phyloP scores from a whole-genome alignment of 345 rosid genomes.

The Dipteronia dyeriana region DNA sequence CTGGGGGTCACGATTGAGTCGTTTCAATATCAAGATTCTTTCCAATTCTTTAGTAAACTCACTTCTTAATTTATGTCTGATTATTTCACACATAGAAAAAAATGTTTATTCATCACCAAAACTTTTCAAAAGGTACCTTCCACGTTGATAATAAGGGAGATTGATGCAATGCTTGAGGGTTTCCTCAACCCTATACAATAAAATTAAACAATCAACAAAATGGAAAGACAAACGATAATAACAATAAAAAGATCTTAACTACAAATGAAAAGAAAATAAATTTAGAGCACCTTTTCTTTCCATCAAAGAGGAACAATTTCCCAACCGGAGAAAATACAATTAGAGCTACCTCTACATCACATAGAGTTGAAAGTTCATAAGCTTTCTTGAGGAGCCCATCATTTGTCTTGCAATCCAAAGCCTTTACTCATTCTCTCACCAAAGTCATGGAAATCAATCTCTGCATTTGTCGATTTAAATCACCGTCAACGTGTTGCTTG shows the following conservation, averaged over 20 bases:
- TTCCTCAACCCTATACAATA: neutral
- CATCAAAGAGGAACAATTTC: constrained; percentile 27
- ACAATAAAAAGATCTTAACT: neutral
- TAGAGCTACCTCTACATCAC: constrained; percentile 30
- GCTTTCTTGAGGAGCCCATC: constrained; percentile 39
- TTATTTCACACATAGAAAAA: too few species aligned
- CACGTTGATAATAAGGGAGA: constrained; percentile 9
- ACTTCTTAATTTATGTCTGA: too few species aligned
- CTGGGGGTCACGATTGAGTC: too few species aligned
- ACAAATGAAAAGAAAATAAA: neutral
- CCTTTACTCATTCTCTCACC: too few species aligned
- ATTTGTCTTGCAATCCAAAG: too few species aligned
- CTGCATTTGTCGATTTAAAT: too few species aligned
- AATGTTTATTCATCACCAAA: too few species aligned
- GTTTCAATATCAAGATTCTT: too few species aligned
- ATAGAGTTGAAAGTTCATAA: constrained; percentile 29
- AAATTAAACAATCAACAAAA: neutral
- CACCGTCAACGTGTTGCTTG: too few species aligned
- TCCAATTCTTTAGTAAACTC: too few species aligned
- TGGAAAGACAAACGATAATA: neutral
- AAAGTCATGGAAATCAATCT: too few species aligned
- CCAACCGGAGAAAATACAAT: constrained; percentile 36
- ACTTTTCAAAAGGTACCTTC: neutral
- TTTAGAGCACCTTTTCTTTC: constrained; percentile 4
- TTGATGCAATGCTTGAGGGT: constrained; percentile 4